Percentiles rank a stretch among this genome's conserved stretches.
phyloP scores from a whole-genome alignment of 75 land plant species.

The Pinus tabuliformis region DNA sequence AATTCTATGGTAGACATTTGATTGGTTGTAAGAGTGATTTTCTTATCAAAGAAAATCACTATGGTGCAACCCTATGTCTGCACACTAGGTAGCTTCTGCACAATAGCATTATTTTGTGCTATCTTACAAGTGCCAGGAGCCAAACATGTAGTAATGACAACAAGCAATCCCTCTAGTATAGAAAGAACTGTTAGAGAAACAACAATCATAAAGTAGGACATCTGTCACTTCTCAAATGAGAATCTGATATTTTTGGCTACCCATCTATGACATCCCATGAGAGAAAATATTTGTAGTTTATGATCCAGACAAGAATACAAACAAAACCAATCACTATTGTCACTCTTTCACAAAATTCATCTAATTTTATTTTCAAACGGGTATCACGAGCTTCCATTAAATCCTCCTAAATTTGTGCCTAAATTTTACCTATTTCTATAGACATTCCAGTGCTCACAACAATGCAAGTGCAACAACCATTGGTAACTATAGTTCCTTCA shows the following conservation, averaged over 20 bases:
- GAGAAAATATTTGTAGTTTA: constrained; percentile 70
- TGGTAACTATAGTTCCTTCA: constrained; percentile 72
- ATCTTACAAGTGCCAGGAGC: constrained; percentile 83
- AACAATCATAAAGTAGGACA: constrained; percentile 72
- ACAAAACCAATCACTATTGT: constrained; percentile 63
- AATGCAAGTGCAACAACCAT: constrained; percentile 65
- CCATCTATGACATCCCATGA: constrained; percentile 63
- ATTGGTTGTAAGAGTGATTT: constrained; percentile 86
- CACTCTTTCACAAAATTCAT: no score
- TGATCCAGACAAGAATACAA: constrained; percentile 66
- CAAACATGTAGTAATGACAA: constrained; percentile 90
- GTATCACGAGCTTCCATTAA: constrained; percentile 53
- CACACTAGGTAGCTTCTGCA: constrained; percentile 83
- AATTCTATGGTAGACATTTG: constrained; percentile 80
- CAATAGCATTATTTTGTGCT: constrained; percentile 95
- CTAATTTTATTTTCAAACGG: no score
- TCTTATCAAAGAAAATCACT: constrained; percentile 91
- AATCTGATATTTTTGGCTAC: constrained; percentile 63
- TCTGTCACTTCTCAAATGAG: constrained; percentile 80
- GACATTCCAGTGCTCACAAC: constrained; percentile 61
- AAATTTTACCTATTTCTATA: constrained; percentile 67
- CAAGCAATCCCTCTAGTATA: constrained; percentile 85
- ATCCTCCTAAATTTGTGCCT: constrained; percentile 63
- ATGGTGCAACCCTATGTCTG: constrained; percentile 92
- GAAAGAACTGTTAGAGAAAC: no score